These are phyloP conservation scores for Fusarium fujikuroi DNA, from an alignment of 2,329 filamentous ascomycete genomes.

Conservation along the genomic window DNA sequence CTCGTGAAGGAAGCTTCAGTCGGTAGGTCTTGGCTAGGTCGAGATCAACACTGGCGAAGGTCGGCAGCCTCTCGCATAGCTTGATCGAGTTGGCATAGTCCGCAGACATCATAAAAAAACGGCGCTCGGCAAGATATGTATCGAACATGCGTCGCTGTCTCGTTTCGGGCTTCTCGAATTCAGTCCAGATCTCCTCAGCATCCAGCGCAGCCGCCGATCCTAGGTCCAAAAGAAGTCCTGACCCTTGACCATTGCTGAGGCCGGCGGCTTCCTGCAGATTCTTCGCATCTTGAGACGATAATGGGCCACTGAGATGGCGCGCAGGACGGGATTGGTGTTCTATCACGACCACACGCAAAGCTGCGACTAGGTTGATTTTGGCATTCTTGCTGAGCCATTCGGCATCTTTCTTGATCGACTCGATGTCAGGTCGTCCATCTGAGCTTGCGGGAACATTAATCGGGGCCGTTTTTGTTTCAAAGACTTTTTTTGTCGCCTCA, in stretches of 20 bases:
- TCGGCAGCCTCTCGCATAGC: constrained; percentile 54
- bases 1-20: constrained; percentile 45
- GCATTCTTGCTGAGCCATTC: constrained; percentile 85
- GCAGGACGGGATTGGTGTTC: constrained; percentile 87
- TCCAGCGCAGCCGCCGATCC: constrained; percentile 59
- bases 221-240: constrained; percentile 66
- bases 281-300: constrained; percentile 81
- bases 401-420: constrained; percentile 84
- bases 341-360: constrained; percentile 80
- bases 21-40: constrained; percentile 48
- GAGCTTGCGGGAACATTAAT: constrained; percentile 81
- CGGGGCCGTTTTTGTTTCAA: constrained; percentile 86
- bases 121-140: constrained; percentile 77
- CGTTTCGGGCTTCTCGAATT: constrained; percentile 71
- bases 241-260: constrained; percentile 67
- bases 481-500: constrained; percentile 73
- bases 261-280: constrained; percentile 81
- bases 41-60: constrained; percentile 43
- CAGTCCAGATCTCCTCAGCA: constrained; percentile 64
- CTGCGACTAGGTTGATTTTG: constrained; percentile 81
- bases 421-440: constrained; percentile 76
- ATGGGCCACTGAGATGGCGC: constrained; percentile 74
- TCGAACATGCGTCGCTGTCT: constrained; percentile 75
- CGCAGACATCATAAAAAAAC: constrained; percentile 72
- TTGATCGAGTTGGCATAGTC: constrained; percentile 65